Percentiles rank a stretch among this genome's conserved stretches.
Evolutionary conservation across 805 yeast species (phyloP).

Genomic region (Myxozyma vanderwaltii): DNA sequence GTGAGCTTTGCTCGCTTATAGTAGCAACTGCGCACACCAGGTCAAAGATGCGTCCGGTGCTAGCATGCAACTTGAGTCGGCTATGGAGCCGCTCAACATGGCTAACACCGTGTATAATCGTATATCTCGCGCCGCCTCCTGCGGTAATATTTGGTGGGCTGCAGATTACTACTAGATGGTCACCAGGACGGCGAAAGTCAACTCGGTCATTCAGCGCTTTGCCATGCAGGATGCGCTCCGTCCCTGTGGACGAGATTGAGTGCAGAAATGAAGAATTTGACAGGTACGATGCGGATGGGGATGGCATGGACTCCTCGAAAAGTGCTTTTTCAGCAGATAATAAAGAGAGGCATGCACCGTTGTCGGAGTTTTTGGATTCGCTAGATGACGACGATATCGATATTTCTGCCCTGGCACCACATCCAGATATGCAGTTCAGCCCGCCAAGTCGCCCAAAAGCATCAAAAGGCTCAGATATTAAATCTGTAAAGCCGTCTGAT

Average conservation of each 20-base stretch:
- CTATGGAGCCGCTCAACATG: constrained; percentile 13
- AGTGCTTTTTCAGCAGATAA: no score
- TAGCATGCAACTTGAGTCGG: constrained; percentile 20
- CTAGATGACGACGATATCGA: background rate
- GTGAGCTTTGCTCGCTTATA: background rate
- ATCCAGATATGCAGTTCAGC: background rate
- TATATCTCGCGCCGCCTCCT: background rate
- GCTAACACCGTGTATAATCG: background rate
- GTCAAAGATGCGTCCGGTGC: constrained; percentile 17
- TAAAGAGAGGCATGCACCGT: background rate
- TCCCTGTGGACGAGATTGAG: background rate
- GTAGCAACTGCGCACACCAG: constrained; percentile 3
- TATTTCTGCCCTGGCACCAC: background rate
- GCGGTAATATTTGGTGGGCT: background rate
- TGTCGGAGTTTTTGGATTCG: constrained; percentile 6
- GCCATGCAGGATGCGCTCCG: background rate
- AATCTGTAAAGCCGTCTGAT: no score
- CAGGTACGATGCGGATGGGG: background rate
- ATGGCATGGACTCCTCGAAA: no score
- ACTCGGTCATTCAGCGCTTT: background rate
- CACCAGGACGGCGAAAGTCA: background rate
- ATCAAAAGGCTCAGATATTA: no score
- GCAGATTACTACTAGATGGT: background rate
- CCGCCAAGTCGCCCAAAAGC: no score
- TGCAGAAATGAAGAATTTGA: background rate